These are phyloP conservation scores for Pleurotus giganteus DNA, from an alignment of 768 basidiomycete species.

Conservation along the genomic window DNA sequence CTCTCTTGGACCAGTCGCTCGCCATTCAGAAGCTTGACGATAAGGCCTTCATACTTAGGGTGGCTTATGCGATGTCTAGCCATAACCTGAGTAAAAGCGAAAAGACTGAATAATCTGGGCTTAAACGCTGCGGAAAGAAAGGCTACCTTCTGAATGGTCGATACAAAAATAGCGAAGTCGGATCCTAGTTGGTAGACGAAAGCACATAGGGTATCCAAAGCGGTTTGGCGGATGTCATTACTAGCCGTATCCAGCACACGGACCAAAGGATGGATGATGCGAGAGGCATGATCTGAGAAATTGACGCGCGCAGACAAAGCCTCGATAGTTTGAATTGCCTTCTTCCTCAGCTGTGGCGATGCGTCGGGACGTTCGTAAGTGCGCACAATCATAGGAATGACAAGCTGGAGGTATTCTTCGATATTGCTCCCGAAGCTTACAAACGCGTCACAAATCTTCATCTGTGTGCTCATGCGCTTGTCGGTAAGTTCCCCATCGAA, in stretches of 20 bases:
- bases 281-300: constrained; percentile 95
- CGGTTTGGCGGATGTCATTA: constrained; percentile 79
- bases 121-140: neutral
- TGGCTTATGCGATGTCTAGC: constrained; percentile 65
- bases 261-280: constrained; percentile 94
- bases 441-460: constrained; percentile 93
- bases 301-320: constrained; percentile 90
- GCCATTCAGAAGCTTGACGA: constrained; percentile 86
- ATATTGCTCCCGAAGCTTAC: constrained; percentile 94
- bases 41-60: constrained; percentile 82
- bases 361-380: constrained; percentile 84
- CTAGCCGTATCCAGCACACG: constrained; percentile 74
- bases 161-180: constrained; percentile 97
- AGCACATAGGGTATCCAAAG: constrained; percentile 92
- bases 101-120: neutral
- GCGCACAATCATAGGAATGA: constrained; percentile 91
- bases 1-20: constrained; percentile 87
- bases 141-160: constrained; percentile 91
- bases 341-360: constrained; percentile 72
- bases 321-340: constrained; percentile 89
- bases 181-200: constrained; percentile 91
- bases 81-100: neutral
- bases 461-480: constrained; percentile 72
- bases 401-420: constrained; percentile 96
- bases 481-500: constrained; percentile 89